Percentiles rank a stretch among this genome's conserved stretches.
phyloP scores from a whole-genome alignment of 2,329 filamentous ascomycete species.

The Paracorniculantispora psalliotae region DNA sequence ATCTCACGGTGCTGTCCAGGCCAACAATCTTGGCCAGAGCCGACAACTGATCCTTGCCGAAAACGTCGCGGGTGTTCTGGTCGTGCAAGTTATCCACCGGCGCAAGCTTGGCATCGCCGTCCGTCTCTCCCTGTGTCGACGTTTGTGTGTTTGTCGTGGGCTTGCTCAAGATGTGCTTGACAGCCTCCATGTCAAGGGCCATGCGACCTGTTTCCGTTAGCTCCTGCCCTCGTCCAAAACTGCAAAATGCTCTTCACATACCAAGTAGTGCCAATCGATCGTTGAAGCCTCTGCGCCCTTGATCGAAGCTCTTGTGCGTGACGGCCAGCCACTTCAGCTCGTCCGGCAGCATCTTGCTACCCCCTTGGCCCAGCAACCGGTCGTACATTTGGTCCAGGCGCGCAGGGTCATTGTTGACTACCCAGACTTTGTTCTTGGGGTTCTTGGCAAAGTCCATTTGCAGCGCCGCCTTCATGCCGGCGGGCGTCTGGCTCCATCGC shows the following conservation, averaged over 20 bases:
- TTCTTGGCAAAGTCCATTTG: slow-evolving; percentile 54
- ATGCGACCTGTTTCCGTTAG: slow-evolving; percentile 22
- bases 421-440: slow-evolving; percentile 51
- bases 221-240: neutral
- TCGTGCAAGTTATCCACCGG: slow-evolving; percentile 68
- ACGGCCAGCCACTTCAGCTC: slow-evolving; percentile 96
- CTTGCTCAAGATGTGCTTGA: slow-evolving; percentile 34
- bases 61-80: slow-evolving; percentile 54
- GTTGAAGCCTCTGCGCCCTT: slow-evolving; percentile 90
- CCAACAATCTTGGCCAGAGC: slow-evolving; percentile 65
- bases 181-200: slow-evolving; percentile 34
- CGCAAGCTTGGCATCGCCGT: slow-evolving; percentile 63
- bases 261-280: slow-evolving; percentile 86
- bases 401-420: slow-evolving; percentile 70
- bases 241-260: slow-evolving; percentile 36
- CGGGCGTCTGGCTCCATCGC: slow-evolving; percentile 67
- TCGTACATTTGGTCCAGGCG: slow-evolving; percentile 74
- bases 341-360: slow-evolving; percentile 71
- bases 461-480: slow-evolving; percentile 65
- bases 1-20: slow-evolving; percentile 71
- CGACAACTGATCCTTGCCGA: slow-evolving; percentile 62
- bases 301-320: slow-evolving; percentile 97
- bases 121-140: too few species aligned
- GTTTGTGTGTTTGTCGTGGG: slow-evolving; percentile 52
- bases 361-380: slow-evolving; percentile 66